Evolutionary conservation across 306 rosid species (phyloP).

Genomic region (Dalbergia cultrata): DNA sequence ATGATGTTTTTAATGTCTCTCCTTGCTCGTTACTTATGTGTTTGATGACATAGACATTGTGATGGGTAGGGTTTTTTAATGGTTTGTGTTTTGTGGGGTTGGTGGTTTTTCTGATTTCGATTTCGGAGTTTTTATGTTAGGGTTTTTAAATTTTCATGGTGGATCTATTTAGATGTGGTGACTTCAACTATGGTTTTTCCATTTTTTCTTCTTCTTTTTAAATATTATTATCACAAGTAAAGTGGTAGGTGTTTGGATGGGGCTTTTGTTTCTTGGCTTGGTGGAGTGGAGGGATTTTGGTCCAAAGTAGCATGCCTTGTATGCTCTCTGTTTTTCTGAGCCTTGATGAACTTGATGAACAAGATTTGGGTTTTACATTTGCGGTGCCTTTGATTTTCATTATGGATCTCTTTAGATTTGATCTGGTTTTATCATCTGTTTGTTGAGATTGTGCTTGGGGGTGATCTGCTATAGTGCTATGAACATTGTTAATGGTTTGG

Average conservation of each 20-base stretch:
- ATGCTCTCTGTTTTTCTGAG: conserved; percentile 1
- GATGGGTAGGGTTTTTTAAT: neutral
- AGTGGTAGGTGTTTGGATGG: neutral
- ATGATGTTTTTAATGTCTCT: neutral
- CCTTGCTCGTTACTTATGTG: neutral
- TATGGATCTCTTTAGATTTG: neutral
- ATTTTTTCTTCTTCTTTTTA: neutral
- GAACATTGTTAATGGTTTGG: no score
- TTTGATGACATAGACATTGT: neutral
- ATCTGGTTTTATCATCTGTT: neutral
- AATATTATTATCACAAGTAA: neutral
- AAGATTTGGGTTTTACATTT: neutral
- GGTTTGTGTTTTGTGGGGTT: conserved; percentile 12
- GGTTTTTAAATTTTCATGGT: neutral
- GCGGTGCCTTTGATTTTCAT: no score
- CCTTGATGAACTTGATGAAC: conserved; percentile 2
- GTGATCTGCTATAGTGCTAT: no score
- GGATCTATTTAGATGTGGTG: conserved; percentile 37
- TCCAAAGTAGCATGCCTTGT: neutral
- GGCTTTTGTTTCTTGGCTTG: neutral
- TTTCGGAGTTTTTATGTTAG: neutral
- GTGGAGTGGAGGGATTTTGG: neutral
- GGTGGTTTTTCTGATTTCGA: neutral
- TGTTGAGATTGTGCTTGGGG: no score
- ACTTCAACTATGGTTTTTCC: neutral